These are phyloP conservation scores for Hyphodiscus sp. DNA, from an alignment of 2,329 filamentous ascomycete genomes.

Conservation along the genomic window DNA sequence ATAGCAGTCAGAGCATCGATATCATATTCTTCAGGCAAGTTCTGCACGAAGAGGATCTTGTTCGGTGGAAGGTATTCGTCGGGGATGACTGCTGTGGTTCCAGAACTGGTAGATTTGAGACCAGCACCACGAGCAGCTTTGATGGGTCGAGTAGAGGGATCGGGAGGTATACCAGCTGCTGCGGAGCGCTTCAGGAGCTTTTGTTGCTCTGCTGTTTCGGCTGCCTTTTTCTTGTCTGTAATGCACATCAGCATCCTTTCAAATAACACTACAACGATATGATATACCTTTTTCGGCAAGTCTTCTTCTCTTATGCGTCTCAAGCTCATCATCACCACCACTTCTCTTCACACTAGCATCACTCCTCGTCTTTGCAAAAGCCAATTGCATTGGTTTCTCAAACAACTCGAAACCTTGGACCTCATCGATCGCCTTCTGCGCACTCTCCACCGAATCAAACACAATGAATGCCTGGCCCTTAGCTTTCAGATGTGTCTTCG, in stretches of 20 bases:
- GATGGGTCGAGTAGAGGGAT: constrained; percentile 47
- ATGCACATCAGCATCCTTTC: not conserved
- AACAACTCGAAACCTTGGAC: constrained; percentile 90
- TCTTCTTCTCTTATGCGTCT: constrained; percentile 76
- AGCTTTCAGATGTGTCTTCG: constrained; percentile 82
- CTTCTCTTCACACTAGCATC: constrained; percentile 77
- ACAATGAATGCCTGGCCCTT: constrained; percentile 96
- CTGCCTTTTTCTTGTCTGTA: constrained; percentile 68
- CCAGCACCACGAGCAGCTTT: constrained; percentile 68
- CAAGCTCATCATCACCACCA: constrained; percentile 74
- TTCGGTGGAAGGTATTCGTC: constrained; percentile 97
- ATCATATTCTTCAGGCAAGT: constrained; percentile 81
- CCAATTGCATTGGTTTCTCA: constrained; percentile 80
- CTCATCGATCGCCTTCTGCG: constrained; percentile 75
- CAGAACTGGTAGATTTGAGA: constrained; percentile 67
- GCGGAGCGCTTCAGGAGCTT: constrained; percentile 64
- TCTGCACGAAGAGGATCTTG: constrained; percentile 92
- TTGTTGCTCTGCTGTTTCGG: constrained; percentile 71
- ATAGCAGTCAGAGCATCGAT: constrained; percentile 72
- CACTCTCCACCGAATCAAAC: constrained; percentile 76
- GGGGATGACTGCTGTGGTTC: constrained; percentile 69
- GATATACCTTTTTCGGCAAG: constrained; percentile 80
- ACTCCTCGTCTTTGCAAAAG: constrained; percentile 74
- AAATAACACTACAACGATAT: not conserved
- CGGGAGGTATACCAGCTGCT: constrained; percentile 28